A percentile compares a stretch with the other conserved stretches of the same genome.
These are phyloP conservation scores for Trichophyton rubrum DNA, from an alignment of 2,329 filamentous ascomycete species.

Conservation along the genomic window DNA sequence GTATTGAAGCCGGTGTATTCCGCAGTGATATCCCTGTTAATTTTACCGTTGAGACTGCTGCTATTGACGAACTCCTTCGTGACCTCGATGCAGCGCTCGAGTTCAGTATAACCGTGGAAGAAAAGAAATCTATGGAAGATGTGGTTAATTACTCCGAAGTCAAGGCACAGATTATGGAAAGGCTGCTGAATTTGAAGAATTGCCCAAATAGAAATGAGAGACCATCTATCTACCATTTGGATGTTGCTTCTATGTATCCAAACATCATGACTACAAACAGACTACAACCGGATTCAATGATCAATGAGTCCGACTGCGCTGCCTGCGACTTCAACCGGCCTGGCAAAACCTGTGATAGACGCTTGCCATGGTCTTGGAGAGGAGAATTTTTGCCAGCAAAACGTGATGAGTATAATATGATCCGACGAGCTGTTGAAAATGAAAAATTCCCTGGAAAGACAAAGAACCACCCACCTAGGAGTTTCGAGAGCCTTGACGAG, in stretches of 20 bases:
- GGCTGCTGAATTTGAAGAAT: conserved; percentile 58
- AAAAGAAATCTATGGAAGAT: conserved; percentile 69
- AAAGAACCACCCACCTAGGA: conserved; percentile 55
- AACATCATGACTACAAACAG: conserved; percentile 99
- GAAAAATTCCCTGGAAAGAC: conserved; percentile 77
- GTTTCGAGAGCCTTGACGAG: conserved; percentile 65
- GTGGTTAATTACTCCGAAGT: conserved; percentile 73
- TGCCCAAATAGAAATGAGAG: conserved; percentile 74
- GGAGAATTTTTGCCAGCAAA: conserved; percentile 94
- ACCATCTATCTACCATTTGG: conserved; percentile 92
- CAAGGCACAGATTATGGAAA: conserved; percentile 64
- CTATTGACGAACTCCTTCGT: conserved; percentile 73
- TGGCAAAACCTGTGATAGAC: conserved; percentile 89
- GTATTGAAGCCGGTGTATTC: conserved; percentile 96
- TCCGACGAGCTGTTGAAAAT: conserved; percentile 77
- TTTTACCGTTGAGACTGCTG: conserved; percentile 77
- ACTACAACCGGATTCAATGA: conserved; percentile 97
- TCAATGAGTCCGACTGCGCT: conserved; percentile 87
- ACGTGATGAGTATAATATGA: conserved; percentile 98
- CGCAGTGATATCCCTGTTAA: conserved; percentile 89
- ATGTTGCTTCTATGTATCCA: conserved; percentile 98
- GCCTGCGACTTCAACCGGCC: conserved; percentile 97
- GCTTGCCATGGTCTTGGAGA: conserved; percentile 95
- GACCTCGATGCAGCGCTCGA: conserved; percentile 81
- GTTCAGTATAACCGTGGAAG: conserved; percentile 75